Percentiles rank a stretch among this genome's conserved stretches.
These are phyloP conservation scores for Sporothrix mexicana DNA, from an alignment of 2,329 filamentous ascomycete genomes.

Conservation along the genomic window DNA sequence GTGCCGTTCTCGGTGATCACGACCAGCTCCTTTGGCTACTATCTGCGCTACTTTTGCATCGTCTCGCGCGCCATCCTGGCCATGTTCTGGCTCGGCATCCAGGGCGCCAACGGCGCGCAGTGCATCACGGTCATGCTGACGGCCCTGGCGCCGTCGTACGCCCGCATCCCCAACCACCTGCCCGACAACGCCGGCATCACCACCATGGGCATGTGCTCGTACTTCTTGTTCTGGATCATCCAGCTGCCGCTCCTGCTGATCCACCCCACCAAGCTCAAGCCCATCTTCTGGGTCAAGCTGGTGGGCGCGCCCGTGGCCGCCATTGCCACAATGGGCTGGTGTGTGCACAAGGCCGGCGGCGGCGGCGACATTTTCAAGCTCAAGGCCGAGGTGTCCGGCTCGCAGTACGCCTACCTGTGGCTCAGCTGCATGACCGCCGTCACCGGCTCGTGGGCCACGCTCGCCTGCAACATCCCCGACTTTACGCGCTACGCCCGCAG, in stretches of 20 bases:
- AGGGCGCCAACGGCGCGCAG: slow-evolving; percentile 55
- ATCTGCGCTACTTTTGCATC: slow-evolving; percentile 53
- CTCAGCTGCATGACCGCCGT: slow-evolving; percentile 54
- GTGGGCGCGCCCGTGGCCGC: slow-evolving; percentile 62
- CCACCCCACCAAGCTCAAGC: slow-evolving; percentile 36
- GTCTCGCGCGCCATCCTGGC: slow-evolving; percentile 49
- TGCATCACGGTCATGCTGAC: slow-evolving; percentile 43
- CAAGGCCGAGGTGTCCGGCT: slow-evolving; percentile 46
- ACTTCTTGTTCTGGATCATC: slow-evolving; percentile 49
- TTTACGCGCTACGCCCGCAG: slow-evolving; percentile 54
- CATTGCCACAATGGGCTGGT: slow-evolving; percentile 68
- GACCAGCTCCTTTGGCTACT: slow-evolving; percentile 54
- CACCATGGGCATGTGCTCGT: slow-evolving; percentile 47
- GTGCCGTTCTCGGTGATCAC: slow-evolving; percentile 55
- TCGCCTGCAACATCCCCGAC: slow-evolving; percentile 60
- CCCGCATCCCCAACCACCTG: slow-evolving; percentile 47
- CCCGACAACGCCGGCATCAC: slow-evolving; percentile 48
- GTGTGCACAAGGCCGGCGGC: slow-evolving; percentile 62
- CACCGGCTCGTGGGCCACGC: slow-evolving; percentile 50
- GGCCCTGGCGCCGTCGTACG: slow-evolving; percentile 44
- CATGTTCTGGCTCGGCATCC: slow-evolving; percentile 49
- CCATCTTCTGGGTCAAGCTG: slow-evolving; percentile 56
- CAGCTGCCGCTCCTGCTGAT: slow-evolving; percentile 42
- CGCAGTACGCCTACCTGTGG: slow-evolving; percentile 54
- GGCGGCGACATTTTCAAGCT: slow-evolving; percentile 50